phyloP scores from a whole-genome alignment of 148 eudicot species.

The Diospyros lotus region DNA sequence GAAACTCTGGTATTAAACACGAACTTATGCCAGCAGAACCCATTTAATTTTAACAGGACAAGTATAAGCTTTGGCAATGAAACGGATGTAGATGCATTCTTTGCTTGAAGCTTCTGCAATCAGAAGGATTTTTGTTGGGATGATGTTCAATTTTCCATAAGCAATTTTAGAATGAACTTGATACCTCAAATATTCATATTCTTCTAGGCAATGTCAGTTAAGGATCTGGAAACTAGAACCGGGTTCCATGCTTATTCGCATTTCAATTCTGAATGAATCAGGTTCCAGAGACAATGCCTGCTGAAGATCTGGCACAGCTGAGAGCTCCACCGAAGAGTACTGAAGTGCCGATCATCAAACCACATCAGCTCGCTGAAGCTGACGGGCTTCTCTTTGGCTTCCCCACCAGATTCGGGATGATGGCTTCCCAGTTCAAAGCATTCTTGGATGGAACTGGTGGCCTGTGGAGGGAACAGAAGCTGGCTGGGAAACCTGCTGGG shows the following conservation, averaged over 20 bases:
- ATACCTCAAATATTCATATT: too few species aligned
- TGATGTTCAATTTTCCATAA: too few species aligned
- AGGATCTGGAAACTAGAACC: neutral
- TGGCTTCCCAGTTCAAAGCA: slow-evolving; percentile 83
- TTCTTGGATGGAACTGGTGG: slow-evolving; percentile 70
- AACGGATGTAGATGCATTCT: neutral
- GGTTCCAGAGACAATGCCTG: slow-evolving; percentile 70
- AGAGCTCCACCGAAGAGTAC: slow-evolving; percentile 54
- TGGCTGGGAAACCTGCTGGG: slow-evolving; percentile 81
- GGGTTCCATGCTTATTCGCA: neutral
- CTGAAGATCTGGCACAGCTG: slow-evolving; percentile 62
- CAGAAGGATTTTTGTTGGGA: too few species aligned
- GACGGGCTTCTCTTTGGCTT: slow-evolving; percentile 75
- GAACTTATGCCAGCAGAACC: too few species aligned
- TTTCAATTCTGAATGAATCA: slow-evolving; percentile 4
- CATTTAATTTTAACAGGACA: too few species aligned
- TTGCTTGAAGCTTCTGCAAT: neutral
- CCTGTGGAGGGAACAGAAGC: slow-evolving; percentile 60
- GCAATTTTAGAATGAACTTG: too few species aligned
- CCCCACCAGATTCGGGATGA: slow-evolving; percentile 79
- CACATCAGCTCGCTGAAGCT: slow-evolving; percentile 61
- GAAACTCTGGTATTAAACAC: too few species aligned
- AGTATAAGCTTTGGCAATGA: neutral
- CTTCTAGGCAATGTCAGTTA: too few species aligned
- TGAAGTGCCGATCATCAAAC: slow-evolving; percentile 50